Evolutionary conservation across 345 rosid genomes (phyloP).

Genomic region (Sonneratia alba): DNA sequence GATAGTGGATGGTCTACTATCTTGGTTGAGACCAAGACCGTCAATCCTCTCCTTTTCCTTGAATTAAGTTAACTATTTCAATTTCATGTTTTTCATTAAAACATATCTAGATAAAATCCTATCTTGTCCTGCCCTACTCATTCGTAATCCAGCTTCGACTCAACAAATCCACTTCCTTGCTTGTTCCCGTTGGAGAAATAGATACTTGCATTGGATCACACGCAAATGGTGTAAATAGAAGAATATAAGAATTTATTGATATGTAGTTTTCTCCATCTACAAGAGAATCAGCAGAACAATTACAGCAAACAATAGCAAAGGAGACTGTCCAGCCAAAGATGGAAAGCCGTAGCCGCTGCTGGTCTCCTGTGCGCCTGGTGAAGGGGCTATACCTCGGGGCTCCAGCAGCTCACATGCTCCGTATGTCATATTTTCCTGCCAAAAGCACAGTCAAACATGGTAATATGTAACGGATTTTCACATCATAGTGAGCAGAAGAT

Average conservation of each 20-base stretch:
- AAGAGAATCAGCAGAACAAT: neutral
- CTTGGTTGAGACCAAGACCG: too few relatives aligned
- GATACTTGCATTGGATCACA: neutral
- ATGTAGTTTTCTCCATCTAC: neutral
- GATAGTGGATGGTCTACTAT: too few relatives aligned
- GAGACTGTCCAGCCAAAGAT: neutral
- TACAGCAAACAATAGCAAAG: neutral
- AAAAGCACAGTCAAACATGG: neutral
- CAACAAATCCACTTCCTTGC: neutral
- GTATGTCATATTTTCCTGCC: slow-evolving; percentile 39
- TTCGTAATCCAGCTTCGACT: too few relatives aligned
- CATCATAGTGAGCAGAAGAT: too few relatives aligned
- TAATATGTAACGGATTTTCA: neutral
- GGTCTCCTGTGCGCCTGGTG: slow-evolving; percentile 14
- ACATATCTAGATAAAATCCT: too few relatives aligned
- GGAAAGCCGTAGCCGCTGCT: slow-evolving; percentile 19
- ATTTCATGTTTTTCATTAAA: too few relatives aligned
- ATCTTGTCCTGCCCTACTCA: too few relatives aligned
- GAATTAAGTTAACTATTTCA: too few relatives aligned
- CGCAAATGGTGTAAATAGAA: too few relatives aligned
- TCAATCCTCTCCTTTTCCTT: too few relatives aligned
- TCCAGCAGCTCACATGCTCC: slow-evolving; percentile 32
- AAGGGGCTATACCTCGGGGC: slow-evolving; percentile 13
- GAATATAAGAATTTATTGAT: neutral
- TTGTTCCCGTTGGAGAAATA: neutral